Conservation (phyloP, 768 basidiomycete genomes). For the Cystobasidium ongulense region DNA sequence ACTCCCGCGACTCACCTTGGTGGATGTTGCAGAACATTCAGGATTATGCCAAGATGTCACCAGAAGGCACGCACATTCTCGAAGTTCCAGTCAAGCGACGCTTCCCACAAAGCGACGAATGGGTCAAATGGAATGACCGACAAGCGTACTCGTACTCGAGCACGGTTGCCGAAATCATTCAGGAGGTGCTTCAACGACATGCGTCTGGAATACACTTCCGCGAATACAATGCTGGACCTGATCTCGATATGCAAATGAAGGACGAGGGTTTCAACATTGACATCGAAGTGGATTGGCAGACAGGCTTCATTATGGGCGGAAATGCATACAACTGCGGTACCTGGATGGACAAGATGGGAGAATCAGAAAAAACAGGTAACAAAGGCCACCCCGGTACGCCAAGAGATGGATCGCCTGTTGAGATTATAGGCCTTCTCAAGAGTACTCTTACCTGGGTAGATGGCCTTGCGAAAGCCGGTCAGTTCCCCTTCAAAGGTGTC, state of each 20-base stretch:
- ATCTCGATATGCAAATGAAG: constrained; percentile 95
- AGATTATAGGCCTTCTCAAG: constrained; percentile 87
- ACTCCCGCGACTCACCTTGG: constrained; percentile 97
- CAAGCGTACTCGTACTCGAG: constrained; percentile 71
- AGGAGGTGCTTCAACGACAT: constrained; percentile 91
- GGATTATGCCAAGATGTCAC: constrained; percentile 75
- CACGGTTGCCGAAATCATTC: constrained; percentile 86
- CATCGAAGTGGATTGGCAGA: constrained; percentile 90
- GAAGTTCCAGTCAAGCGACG: constrained; percentile 77
- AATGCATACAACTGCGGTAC: constrained; percentile 80
- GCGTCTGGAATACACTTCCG: constrained; percentile 85
- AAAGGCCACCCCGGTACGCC: constrained; percentile 95
- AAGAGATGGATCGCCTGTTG: constrained; percentile 87
- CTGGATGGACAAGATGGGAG: constrained; percentile 73
- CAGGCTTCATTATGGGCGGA: constrained; percentile 81
- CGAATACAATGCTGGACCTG: constrained; percentile 91
- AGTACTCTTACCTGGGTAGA: constrained; percentile 86
- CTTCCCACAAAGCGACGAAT: constrained; percentile 87
- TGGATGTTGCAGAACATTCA: constrained; percentile 99
- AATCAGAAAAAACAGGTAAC: constrained; percentile 78
- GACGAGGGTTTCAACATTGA: constrained; percentile 87
- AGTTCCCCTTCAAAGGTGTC: constrained; percentile 87
- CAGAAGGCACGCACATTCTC: constrained; percentile 72
- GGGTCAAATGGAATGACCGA: constrained; percentile 83
- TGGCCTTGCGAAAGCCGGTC: constrained; percentile 55